Evolutionary conservation across 2,329 filamentous ascomycete genomes (phyloP).

Genomic region (Aspergillus tubingensis): DNA sequence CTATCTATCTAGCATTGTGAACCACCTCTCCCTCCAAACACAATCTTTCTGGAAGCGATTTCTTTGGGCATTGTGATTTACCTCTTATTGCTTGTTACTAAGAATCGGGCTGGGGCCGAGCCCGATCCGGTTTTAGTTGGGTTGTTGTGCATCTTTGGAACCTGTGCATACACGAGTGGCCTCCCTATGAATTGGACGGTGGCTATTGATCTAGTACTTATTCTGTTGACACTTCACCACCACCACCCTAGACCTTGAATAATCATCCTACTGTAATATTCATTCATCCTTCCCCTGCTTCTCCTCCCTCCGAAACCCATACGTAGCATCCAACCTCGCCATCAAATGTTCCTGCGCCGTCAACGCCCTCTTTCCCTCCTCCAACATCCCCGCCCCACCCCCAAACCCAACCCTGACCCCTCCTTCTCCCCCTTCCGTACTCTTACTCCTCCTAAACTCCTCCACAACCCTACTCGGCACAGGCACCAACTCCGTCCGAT

Average conservation of each 20-base stretch:
- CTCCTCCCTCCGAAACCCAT: slow-evolving; percentile 46
- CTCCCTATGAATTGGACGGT: too few species aligned
- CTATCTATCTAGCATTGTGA: slow-evolving; percentile 21
- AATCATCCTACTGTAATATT: too few species aligned
- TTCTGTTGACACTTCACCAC: not conserved
- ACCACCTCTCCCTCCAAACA: slow-evolving; percentile 14
- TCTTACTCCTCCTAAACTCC: slow-evolving; percentile 36
- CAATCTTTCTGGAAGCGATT: slow-evolving; percentile 19
- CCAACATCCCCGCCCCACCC: slow-evolving; percentile 37
- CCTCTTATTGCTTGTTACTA: slow-evolving; percentile 10
- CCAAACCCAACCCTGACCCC: slow-evolving; percentile 44
- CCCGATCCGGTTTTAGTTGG: not conserved
- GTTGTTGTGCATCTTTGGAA: not conserved
- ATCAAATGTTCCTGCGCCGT: slow-evolving; percentile 63
- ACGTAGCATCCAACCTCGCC: slow-evolving; percentile 59
- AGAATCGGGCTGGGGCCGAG: too few species aligned
- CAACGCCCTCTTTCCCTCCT: slow-evolving; percentile 43
- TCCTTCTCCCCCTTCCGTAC: slow-evolving; percentile 31
- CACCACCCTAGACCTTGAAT: too few species aligned
- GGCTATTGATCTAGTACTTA: too few species aligned
- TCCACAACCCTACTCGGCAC: slow-evolving; percentile 57
- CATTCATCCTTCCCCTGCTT: not conserved
- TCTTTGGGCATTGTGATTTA: slow-evolving; percentile 14
- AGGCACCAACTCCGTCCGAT: slow-evolving; percentile 55
- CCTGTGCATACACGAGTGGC: too few species aligned